A percentile compares a stretch with the other conserved stretches of the same genome.
Conservation (phyloP, 1,139 yeast genomes). For the Lipomyces yarrowii region DNA sequence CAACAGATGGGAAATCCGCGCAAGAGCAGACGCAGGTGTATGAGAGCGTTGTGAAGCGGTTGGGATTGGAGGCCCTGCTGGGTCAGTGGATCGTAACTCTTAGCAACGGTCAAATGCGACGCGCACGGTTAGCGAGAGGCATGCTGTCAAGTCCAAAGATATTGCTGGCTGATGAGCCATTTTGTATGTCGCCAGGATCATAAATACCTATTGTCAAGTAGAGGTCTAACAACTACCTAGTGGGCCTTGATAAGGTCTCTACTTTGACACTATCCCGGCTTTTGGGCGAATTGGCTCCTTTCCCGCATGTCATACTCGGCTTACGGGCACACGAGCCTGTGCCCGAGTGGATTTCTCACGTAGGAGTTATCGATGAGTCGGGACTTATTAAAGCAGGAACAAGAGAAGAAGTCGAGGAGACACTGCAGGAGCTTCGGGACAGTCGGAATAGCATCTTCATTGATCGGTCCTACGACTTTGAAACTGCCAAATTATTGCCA, state of each 20-base stretch:
- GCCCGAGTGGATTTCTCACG: constrained; percentile 78
- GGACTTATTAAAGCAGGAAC: constrained; percentile 60
- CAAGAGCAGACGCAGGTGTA: constrained; percentile 42
- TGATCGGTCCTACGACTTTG: constrained; percentile 17
- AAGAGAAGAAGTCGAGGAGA: constrained; percentile 41
- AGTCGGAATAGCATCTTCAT: constrained; percentile 17
- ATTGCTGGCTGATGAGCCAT: constrained; percentile 84
- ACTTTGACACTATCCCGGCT: constrained; percentile 60
- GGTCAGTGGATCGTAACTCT: constrained; percentile 76
- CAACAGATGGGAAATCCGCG: constrained; percentile 35
- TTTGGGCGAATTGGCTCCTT: constrained; percentile 45
- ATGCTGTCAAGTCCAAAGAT: constrained; percentile 65
- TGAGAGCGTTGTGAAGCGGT: constrained; percentile 49
- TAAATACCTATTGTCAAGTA: neutral
- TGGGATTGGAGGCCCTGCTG: constrained; percentile 60
- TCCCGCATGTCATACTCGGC: constrained; percentile 64
- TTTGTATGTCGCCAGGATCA: constrained; percentile 39
- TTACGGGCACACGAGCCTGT: constrained; percentile 71
- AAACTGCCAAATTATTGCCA: constrained; percentile 31
- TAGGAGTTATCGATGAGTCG: constrained; percentile 59
- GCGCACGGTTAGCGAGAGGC: constrained; percentile 83
- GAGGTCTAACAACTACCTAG: constrained; percentile 8
- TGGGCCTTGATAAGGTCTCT: constrained; percentile 85
- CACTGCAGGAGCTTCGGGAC: constrained; percentile 41
- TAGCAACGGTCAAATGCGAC: constrained; percentile 89